Base-by-base conservation (phyloP, 139 green algal genomes). In the Mesotaenium endlicherianum region DNA sequence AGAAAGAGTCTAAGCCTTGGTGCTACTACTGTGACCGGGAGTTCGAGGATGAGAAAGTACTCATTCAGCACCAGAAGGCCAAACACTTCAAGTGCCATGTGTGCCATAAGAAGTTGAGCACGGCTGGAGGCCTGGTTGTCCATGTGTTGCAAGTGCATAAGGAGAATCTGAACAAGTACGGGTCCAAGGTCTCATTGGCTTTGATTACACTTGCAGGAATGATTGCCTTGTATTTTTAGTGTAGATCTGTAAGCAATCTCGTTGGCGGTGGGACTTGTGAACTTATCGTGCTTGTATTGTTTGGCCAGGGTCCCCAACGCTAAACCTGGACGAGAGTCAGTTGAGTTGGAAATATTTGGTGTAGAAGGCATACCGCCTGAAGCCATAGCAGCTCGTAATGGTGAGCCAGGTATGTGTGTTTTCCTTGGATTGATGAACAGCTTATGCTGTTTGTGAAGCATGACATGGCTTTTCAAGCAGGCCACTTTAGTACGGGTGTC, bases 91-190 rank as follows among this genome's bases (percentile, higher is more conserved):
- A 94, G 77, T 95, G 92, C 84, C 77, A 88, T 47, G 43, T 86
- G 1, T 97, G 94, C 86, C 86, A 93, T 80, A 94, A 93, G 80
- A 94, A 94, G 82, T 88, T 97, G 26, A 92, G 87, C 70, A 95
- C 91, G 0, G 89, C 91, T 43, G 87, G 93, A 53, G 94, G 94
- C 1, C 91, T 98, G 34, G 79, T 86, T 0, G 93, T 97, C 26
- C 95, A 98, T 83, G 91, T 91, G 36, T 89, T 94, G 41, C 92
- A 97, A 58, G 94, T 98, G 49, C 94, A 98, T 86, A 97, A 97
- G 86, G 80, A 91, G 8, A 91, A 81, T 16, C 31, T 97, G 0
- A 91, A 83, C 49, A 90, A 86, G 82, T 88, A 80, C 64, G 75
- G 8, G 36, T 74, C 38, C 60, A 30, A 74, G 8, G 6, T 8